Evolutionary conservation across 108 stramenopile genomes (phyloP).

Genomic region (Nannochloropsis salina): DNA sequence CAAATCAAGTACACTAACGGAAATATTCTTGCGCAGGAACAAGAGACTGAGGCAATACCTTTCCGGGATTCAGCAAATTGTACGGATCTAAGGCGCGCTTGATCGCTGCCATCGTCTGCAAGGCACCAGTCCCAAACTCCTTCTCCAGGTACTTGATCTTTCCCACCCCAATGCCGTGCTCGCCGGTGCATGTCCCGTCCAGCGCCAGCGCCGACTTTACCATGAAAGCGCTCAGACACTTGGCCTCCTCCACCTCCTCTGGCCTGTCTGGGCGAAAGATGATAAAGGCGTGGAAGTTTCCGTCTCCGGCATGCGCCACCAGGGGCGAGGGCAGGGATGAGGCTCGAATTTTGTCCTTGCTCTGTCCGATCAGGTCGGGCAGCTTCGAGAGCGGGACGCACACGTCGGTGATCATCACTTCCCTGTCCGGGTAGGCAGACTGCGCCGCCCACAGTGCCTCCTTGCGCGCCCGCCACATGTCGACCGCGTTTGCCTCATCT

Average conservation of each 20-base stretch:
- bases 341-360: conserved; percentile 53
- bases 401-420: conserved; percentile 55
- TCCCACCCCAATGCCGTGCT: conserved; percentile 90
- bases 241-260: conserved; percentile 62
- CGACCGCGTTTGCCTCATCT: background rate
- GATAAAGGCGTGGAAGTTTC: conserved; percentile 81
- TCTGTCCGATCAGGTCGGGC: conserved; percentile 65
- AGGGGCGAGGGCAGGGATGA: conserved; percentile 64
- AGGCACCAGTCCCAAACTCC: conserved; percentile 73
- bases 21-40: conserved; percentile 37
- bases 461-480: conserved; percentile 52
- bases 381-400: conserved; percentile 86
- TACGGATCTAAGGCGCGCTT: conserved; percentile 80
- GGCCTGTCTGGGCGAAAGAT: conserved; percentile 61
- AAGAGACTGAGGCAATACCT: conserved; percentile 56
- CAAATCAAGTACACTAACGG: conserved; percentile 24
- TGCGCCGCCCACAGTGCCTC: conserved; percentile 49
- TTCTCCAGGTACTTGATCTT: conserved; percentile 70
- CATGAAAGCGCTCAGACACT: conserved; percentile 46
- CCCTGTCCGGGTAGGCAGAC: conserved; percentile 46
- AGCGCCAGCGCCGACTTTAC: conserved; percentile 47
- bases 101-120: conserved; percentile 71
- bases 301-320: conserved; percentile 95
- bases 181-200: conserved; percentile 95
- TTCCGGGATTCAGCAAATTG: conserved; percentile 88